Percentiles rank a stretch among this genome's conserved stretches.
Conservation (phyloP, 805 yeast genomes). For the Wickerhamomyces rabaulensis region DNA sequence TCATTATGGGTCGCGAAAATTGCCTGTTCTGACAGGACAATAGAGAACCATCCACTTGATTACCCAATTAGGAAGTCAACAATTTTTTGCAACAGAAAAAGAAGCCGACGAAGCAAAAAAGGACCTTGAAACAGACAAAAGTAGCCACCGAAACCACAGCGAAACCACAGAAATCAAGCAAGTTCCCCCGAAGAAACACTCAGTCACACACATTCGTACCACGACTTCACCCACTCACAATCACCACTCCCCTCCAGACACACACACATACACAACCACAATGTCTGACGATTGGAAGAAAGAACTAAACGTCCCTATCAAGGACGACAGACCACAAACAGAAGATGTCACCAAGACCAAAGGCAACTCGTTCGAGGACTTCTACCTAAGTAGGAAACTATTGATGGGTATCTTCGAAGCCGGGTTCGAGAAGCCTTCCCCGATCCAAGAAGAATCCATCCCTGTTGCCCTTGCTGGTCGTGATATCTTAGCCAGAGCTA, state of each 20-base stretch:
- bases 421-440: constrained; percentile 96
- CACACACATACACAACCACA: background rate
- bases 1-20: too few species aligned
- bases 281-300: constrained; percentile 68
- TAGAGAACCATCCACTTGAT: too few species aligned
- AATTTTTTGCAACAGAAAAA: background rate
- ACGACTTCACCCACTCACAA: background rate
- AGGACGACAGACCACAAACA: constrained; percentile 93
- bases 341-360: constrained; percentile 91
- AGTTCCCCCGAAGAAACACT: too few species aligned
- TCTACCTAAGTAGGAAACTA: constrained; percentile 84
- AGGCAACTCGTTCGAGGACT: constrained; percentile 89
- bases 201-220: background rate
- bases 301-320: constrained; percentile 67
- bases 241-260: background rate
- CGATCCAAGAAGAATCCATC: constrained; percentile 95
- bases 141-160: too few species aligned
- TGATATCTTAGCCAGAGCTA: constrained; percentile 95
- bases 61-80: constrained; percentile 8
- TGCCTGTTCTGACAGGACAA: too few species aligned
- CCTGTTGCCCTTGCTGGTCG: constrained; percentile 95
- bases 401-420: constrained; percentile 99
- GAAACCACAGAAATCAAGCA: background rate
- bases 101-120: background rate
- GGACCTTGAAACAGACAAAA: too few species aligned